phyloP scores from a whole-genome alignment of 768 basidiomycete genomes.

The Agaricus subrufescens region DNA sequence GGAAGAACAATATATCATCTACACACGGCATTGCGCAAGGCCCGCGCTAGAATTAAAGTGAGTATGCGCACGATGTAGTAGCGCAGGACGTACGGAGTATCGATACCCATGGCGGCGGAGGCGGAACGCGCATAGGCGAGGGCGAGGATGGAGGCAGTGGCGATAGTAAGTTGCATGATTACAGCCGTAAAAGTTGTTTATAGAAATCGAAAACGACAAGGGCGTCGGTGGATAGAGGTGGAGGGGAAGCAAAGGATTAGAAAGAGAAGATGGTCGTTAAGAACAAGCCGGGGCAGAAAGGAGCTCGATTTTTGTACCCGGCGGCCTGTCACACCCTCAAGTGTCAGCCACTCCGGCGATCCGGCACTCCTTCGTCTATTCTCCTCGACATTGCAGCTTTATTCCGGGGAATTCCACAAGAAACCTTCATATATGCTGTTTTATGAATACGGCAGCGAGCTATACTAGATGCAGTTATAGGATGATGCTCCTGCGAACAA shows the following conservation, averaged over 20 bases:
- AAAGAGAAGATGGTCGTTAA: slow-evolving; percentile 10
- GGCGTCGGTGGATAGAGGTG: slow-evolving; percentile 11
- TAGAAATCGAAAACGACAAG: slow-evolving; percentile 7
- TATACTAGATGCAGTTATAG: not conserved
- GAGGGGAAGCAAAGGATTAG: slow-evolving; percentile 5
- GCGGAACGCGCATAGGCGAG: slow-evolving; percentile 32
- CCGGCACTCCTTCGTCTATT: not conserved
- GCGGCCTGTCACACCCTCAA: slow-evolving; percentile 24
- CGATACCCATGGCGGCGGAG: slow-evolving; percentile 44
- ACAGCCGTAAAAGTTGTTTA: slow-evolving; percentile 8
- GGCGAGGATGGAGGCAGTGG: slow-evolving; percentile 28
- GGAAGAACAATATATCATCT: not conserved
- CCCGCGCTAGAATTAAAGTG: slow-evolving; percentile 13
- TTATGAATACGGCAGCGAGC: no score
- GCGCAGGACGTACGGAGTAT: slow-evolving; percentile 56
- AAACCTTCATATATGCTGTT: not conserved
- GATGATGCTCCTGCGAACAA: not conserved
- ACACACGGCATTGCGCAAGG: slow-evolving; percentile 36
- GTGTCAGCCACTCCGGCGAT: slow-evolving; percentile 19
- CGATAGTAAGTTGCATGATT: slow-evolving; percentile 33
- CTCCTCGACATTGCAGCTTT: not conserved
- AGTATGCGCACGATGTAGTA: not conserved
- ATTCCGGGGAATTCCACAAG: not conserved
- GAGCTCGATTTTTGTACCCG: slow-evolving; percentile 15
- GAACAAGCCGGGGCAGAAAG: slow-evolving; percentile 7